Evolutionary conservation across 225 moss, liverwort and hornwort genomes (phyloP).

Genomic region (Antitrichia curtipendula): DNA sequence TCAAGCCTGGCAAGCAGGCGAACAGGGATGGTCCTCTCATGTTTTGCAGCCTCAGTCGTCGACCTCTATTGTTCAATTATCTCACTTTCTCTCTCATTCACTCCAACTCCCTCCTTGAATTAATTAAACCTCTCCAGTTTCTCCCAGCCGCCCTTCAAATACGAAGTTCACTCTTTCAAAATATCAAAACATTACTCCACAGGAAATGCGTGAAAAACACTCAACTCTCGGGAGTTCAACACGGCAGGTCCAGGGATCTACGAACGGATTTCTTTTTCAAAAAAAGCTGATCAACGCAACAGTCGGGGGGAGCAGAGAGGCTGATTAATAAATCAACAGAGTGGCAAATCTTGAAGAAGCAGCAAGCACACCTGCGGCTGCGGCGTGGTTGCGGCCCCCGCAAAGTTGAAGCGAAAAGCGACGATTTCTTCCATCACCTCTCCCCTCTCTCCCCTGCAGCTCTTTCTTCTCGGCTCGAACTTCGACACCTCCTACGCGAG

Average conservation of each 20-base stretch:
- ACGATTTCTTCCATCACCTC: conserved; percentile 27
- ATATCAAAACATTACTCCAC: background rate
- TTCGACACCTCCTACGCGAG: background rate
- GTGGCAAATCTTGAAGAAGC: conserved; percentile 21
- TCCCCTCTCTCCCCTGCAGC: background rate
- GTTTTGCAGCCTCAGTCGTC: background rate
- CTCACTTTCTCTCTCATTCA: background rate
- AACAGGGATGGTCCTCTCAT: conserved; percentile 69
- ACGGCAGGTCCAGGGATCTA: background rate
- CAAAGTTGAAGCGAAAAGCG: conserved; percentile 42
- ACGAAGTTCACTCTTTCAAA: background rate
- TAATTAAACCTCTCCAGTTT: background rate
- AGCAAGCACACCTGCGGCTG: conserved; percentile 48
- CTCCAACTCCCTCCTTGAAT: background rate
- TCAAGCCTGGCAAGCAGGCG: conserved; percentile 87
- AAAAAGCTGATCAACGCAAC: background rate
- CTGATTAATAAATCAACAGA: background rate
- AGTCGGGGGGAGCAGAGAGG: background rate
- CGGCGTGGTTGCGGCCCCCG: conserved; percentile 18
- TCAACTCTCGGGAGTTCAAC: background rate
- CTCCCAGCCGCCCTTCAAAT: background rate
- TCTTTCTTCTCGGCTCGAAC: background rate
- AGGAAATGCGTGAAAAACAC: background rate
- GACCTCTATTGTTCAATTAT: background rate
- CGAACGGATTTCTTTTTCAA: background rate